These are phyloP conservation scores for Striga hermonthica DNA, from an alignment of 305 asterid species.

Conservation along the genomic window DNA sequence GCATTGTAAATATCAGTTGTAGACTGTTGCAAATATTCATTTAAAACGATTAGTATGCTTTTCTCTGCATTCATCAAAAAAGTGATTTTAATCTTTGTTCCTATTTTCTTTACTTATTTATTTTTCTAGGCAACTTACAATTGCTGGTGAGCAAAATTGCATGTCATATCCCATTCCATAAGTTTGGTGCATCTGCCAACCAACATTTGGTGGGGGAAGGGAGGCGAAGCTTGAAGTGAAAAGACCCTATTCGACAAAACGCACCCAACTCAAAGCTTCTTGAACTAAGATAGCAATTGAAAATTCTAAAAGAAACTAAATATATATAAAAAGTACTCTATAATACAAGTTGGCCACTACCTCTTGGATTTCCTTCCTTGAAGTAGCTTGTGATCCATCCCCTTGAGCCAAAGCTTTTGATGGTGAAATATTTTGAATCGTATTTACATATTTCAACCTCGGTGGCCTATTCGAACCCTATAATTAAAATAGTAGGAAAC, in stretches of 20 bases:
- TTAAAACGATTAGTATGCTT: no score
- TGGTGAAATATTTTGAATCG: slow-evolving; percentile 34
- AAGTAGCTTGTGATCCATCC: slow-evolving; percentile 37
- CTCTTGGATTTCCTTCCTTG: slow-evolving; percentile 77
- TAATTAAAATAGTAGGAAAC: slow-evolving; percentile 27
- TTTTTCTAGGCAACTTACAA: slow-evolving; percentile 38
- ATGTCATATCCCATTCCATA: slow-evolving; percentile 50
- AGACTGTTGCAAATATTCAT: slow-evolving; percentile 37
- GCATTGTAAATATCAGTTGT: slow-evolving; percentile 36
- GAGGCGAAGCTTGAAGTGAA: slow-evolving; percentile 47
- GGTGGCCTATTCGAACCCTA: slow-evolving; percentile 37
- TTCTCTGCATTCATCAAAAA: not conserved
- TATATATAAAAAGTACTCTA: not conserved
- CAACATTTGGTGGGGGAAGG: slow-evolving; percentile 41
- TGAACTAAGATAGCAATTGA: not conserved
- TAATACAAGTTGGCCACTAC: slow-evolving; percentile 33
- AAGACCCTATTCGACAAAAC: slow-evolving; percentile 53
- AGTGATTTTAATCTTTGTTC: not conserved
- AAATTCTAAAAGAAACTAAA: not conserved
- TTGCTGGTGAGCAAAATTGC: slow-evolving; percentile 49
- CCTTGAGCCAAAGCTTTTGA: slow-evolving; percentile 37
- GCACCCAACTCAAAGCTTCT: not conserved
- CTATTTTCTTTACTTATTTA: no score
- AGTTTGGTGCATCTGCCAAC: slow-evolving; percentile 57
- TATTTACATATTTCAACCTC: slow-evolving; percentile 33